Evolutionary conservation across 2,329 filamentous ascomycete species (phyloP).

Genomic region (Arthroderma uncinatum): DNA sequence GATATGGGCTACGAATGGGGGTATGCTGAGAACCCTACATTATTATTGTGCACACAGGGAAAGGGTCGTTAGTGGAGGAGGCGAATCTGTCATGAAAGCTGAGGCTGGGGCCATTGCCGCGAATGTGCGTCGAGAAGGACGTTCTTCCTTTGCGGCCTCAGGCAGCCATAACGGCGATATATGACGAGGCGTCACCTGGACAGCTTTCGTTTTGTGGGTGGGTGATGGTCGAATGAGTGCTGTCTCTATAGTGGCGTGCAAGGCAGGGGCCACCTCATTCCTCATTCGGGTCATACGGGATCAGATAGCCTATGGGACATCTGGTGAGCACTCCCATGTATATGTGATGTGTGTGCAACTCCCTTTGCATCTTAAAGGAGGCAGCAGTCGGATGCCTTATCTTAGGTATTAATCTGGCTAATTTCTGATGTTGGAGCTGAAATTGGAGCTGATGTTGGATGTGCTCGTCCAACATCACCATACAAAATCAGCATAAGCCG

Average conservation of each 20-base stretch:
- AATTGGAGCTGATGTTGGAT: too few species aligned
- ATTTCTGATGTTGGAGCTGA: too few species aligned
- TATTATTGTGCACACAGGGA: not conserved
- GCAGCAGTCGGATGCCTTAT: too few species aligned
- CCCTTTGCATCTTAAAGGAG: too few species aligned
- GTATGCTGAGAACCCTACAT: not conserved
- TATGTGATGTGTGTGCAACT: too few species aligned
- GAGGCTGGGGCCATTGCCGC: not conserved
- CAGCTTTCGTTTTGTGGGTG: not conserved
- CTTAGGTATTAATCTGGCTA: too few species aligned
- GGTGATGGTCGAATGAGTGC: not conserved
- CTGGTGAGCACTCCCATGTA: too few species aligned
- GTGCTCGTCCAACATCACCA: too few species aligned
- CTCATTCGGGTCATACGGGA: too few species aligned
- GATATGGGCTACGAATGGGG: not conserved
- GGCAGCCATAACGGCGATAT: not conserved
- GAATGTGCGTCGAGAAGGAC: not conserved
- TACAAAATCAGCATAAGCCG: too few species aligned
- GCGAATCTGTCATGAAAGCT: not conserved
- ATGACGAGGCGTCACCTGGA: not conserved
- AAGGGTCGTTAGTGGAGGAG: not conserved
- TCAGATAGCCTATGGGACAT: too few species aligned
- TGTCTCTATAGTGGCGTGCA: not conserved
- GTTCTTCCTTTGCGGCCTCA: not conserved
- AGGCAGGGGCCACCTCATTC: not conserved